Percentiles rank a stretch among this genome's conserved stretches.
Evolutionary conservation across 768 basidiomycete genomes (phyloP).

Genomic region (Kwoniella europaea): DNA sequence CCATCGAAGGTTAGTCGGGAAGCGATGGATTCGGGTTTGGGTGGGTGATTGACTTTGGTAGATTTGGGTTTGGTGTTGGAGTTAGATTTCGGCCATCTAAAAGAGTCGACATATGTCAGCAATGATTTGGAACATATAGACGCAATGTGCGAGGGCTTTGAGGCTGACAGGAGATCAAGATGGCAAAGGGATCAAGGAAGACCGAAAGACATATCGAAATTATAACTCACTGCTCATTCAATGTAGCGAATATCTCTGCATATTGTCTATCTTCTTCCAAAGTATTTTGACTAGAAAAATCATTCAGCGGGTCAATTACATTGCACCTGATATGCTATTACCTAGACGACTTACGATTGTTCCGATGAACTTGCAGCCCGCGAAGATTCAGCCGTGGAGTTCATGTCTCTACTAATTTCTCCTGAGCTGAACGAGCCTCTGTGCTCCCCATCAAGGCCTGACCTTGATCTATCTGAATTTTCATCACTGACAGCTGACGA

Average conservation of each 20-base stretch:
- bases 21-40: conserved; percentile 18
- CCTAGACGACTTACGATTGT: background rate
- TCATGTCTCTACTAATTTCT: conserved; percentile 20
- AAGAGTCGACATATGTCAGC: background rate
- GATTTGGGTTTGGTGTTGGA: background rate
- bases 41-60: background rate
- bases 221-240: conserved; percentile 16
- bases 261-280: conserved; percentile 18
- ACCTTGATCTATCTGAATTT: background rate
- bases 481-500: background rate
- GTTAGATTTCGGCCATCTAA: conserved; percentile 17
- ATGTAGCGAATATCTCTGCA: conserved; percentile 22
- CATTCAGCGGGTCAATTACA: too few species aligned
- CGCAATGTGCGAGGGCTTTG: too few species aligned
- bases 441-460: background rate
- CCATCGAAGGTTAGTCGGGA: conserved; percentile 9
- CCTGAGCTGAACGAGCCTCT: background rate
- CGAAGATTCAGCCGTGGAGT: conserved; percentile 18
- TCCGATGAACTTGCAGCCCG: conserved; percentile 2
- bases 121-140: too few species aligned
- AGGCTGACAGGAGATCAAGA: too few species aligned
- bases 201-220: background rate
- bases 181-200: background rate
- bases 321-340: background rate
- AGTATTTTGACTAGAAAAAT: background rate